These are phyloP conservation scores for Lupinus albus DNA, from an alignment of 306 rosid species.

Conservation along the genomic window DNA sequence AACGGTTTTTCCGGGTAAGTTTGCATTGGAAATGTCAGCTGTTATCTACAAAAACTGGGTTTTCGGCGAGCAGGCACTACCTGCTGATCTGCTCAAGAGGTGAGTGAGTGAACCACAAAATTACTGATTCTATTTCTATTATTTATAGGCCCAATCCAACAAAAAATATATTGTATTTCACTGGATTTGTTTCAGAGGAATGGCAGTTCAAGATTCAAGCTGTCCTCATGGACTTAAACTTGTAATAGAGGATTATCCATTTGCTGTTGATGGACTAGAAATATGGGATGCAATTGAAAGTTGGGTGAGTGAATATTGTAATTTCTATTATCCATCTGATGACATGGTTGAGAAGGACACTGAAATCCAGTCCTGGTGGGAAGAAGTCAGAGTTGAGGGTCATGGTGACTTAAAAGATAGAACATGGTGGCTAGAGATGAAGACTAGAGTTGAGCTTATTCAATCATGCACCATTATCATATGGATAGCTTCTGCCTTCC, in stretches of 20 bases:
- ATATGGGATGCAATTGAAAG: constrained; percentile 83
- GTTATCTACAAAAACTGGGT: constrained; percentile 74
- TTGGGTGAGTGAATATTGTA: constrained; percentile 80
- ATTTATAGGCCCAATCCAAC: background rate
- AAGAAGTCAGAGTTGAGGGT: constrained; percentile 67
- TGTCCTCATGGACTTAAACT: constrained; percentile 72
- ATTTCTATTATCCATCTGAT: constrained; percentile 62
- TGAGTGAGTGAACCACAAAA: constrained; percentile 39
- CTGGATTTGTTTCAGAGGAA: constrained; percentile 61
- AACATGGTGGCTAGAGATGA: constrained; percentile 85
- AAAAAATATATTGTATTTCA: constrained; percentile 11
- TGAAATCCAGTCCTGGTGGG: constrained; percentile 84
- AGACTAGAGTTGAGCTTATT: constrained; percentile 60
- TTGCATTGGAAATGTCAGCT: constrained; percentile 82
- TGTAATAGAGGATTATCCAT: constrained; percentile 83
- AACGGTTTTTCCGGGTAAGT: constrained; percentile 86
- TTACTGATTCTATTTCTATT: background rate
- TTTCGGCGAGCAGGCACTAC: constrained; percentile 77
- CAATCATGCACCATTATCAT: constrained; percentile 73
- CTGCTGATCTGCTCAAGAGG: constrained; percentile 82
- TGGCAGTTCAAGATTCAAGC: constrained; percentile 64
- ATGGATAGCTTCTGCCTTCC: constrained; percentile 94
- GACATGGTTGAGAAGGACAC: constrained; percentile 52
- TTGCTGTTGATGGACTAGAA: constrained; percentile 83
- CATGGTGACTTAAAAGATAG: constrained; percentile 83